Percentiles rank a stretch among this genome's conserved stretches.
These are phyloP conservation scores for Mortierella sp. DNA, from an alignment of 371 early-diverging fungal genomes.

Conservation along the genomic window DNA sequence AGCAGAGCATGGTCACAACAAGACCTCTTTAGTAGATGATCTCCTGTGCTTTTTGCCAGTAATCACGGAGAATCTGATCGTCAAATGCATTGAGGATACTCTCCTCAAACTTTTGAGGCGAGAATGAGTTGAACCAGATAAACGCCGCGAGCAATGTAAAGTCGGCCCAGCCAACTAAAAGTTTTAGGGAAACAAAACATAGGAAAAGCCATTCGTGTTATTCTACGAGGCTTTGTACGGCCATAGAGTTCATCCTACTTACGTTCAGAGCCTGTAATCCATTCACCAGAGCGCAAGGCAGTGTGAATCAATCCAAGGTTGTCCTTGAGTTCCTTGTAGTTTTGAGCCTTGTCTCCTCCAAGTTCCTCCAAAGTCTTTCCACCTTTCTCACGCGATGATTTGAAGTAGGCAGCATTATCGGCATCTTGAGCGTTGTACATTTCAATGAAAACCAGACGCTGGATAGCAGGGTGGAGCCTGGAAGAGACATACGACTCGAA, in stretches of 20 bases:
- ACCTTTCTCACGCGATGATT: conserved; percentile 25
- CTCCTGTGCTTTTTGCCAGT: conserved; percentile 27
- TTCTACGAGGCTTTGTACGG: no score
- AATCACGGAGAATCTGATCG: conserved; percentile 4
- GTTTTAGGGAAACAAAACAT: neutral
- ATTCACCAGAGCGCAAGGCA: conserved; percentile 6
- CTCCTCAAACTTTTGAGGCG: conserved; percentile 35
- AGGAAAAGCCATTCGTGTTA: neutral
- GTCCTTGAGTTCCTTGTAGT: conserved; percentile 22
- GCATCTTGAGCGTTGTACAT: conserved; percentile 21
- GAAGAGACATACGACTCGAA: conserved; percentile 31
- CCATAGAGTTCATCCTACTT: no score
- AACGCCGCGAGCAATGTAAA: conserved; percentile 24
- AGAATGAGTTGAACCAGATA: conserved; percentile 30
- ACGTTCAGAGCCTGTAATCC: conserved; percentile 28
- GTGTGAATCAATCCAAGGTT: conserved; percentile 13
- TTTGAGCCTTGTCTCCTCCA: conserved; percentile 15
- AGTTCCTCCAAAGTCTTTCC: conserved; percentile 16
- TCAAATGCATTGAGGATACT: conserved; percentile 22
- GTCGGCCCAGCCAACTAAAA: conserved; percentile 31
- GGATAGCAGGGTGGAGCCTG: conserved; percentile 28
- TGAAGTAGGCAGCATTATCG: conserved; percentile 27
- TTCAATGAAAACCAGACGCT: conserved; percentile 24
- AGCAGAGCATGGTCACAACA: no score
- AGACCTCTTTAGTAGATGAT: conserved; percentile 7